These are phyloP conservation scores for Rhizophora mangle DNA, from an alignment of 345 rosid genomes.

Conservation along the genomic window DNA sequence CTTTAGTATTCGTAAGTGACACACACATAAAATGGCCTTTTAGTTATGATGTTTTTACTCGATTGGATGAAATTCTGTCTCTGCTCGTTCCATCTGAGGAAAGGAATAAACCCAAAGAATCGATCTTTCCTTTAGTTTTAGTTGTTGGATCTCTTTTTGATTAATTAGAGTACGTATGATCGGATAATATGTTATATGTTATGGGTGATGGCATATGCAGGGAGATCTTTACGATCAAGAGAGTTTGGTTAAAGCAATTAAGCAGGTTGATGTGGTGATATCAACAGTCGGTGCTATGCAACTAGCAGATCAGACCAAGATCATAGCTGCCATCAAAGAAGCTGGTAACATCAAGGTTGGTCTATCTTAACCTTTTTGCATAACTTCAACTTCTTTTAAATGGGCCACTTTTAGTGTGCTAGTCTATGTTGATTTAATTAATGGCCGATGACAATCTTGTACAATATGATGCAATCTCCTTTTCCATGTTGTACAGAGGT, in stretches of 20 bases:
- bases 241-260: conserved; percentile 49
- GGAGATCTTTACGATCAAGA: conserved; percentile 41
- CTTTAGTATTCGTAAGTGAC: conserved; percentile 45
- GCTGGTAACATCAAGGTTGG: conserved; percentile 48
- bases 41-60: too few relatives aligned
- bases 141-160: too few relatives aligned
- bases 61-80: too few relatives aligned
- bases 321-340: conserved; percentile 49
- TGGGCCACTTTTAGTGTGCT: too few relatives aligned
- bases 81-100: too few relatives aligned
- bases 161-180: not conserved
- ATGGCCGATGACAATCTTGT: not conserved
- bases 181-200: too few relatives aligned
- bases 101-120: too few relatives aligned
- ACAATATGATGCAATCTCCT: not conserved
- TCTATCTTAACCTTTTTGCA: not conserved
- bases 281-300: conserved; percentile 39
- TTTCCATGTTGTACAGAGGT: conserved; percentile 19
- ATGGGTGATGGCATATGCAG: conserved; percentile 1
- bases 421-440: too few relatives aligned
- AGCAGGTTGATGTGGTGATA: conserved; percentile 56
- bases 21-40: not conserved
- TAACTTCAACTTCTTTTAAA: too few relatives aligned
- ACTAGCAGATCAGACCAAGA: conserved; percentile 39
- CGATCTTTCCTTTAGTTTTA: too few relatives aligned